Percentiles rank a stretch among this genome's conserved stretches.
These are phyloP conservation scores for Dentipellis sp. DNA, from an alignment of 768 basidiomycete species.

Conservation along the genomic window DNA sequence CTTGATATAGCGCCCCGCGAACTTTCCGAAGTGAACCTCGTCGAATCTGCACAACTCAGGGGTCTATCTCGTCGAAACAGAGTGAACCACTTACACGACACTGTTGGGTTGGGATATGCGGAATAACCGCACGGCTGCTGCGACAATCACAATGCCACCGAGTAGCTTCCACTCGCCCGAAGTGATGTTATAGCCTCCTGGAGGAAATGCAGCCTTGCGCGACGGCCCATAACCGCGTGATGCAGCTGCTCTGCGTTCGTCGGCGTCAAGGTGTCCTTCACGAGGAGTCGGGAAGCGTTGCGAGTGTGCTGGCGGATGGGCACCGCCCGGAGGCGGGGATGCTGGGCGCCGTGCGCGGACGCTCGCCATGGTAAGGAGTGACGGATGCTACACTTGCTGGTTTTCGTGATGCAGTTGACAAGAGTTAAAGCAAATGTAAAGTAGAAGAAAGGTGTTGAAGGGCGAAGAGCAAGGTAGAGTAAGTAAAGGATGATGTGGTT, in stretches of 20 bases:
- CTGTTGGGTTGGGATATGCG: conserved; percentile 79
- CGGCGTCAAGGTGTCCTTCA: conserved; percentile 15
- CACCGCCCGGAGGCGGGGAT: conserved; percentile 10
- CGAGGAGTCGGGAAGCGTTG: conserved; percentile 5
- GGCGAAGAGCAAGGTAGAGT: too few species aligned
- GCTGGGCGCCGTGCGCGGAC: conserved; percentile 14
- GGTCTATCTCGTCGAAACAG: neutral
- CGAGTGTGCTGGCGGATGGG: conserved; percentile 10
- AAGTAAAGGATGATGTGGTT: too few species aligned
- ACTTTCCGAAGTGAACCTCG: conserved; percentile 98
- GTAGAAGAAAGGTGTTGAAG: neutral
- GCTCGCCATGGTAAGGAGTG: conserved; percentile 15
- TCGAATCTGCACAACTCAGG: conserved; percentile 60
- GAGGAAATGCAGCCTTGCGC: conserved; percentile 17
- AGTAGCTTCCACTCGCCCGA: conserved; percentile 74
- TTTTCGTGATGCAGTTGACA: neutral
- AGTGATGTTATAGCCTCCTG: conserved; percentile 58
- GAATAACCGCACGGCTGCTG: conserved; percentile 76
- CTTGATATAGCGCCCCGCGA: conserved; percentile 90
- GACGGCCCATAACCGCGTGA: conserved; percentile 12
- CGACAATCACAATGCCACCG: conserved; percentile 54
- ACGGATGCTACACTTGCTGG: conserved; percentile 1
- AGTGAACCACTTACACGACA: conserved; percentile 69
- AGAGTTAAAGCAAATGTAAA: neutral
- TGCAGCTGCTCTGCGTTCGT: conserved; percentile 15